Conservation (phyloP, 1,284 basidiomycete genomes). For the Somion occarium region DNA sequence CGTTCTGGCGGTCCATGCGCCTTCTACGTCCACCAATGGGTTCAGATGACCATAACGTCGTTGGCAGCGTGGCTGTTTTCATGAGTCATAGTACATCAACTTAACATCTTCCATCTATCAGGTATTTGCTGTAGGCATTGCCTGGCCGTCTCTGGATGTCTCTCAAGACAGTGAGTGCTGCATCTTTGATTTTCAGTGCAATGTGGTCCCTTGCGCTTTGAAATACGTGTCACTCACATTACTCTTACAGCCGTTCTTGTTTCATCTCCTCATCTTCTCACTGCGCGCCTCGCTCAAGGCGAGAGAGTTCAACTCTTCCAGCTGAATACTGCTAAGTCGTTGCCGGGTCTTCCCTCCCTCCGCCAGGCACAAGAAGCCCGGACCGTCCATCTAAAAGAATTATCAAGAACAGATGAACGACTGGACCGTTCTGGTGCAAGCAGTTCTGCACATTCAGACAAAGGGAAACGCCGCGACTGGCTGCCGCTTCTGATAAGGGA, state of each 20-base stretch:
- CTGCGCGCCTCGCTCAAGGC: conserved; percentile 47
- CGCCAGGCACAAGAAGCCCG: conserved; percentile 44
- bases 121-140: conserved; percentile 60
- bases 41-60: conserved; percentile 17
- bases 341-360: conserved; percentile 44
- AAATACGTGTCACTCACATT: conserved; percentile 6
- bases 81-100: conserved; percentile 13
- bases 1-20: not conserved
- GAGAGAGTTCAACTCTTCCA: conserved; percentile 43
- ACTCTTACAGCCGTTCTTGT: conserved; percentile 54
- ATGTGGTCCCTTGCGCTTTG: too few relatives aligned
- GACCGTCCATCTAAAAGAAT: conserved; percentile 48
- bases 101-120: conserved; percentile 22
- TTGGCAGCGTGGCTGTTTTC: too few relatives aligned
- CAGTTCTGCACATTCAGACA: conserved; percentile 19
- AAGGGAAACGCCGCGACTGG: conserved; percentile 55
- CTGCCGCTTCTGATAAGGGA: conserved; percentile 60
- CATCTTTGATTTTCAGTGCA: conserved; percentile 6
- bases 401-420: conserved; percentile 12
- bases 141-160: conserved; percentile 66
- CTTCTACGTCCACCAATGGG: conserved; percentile 2
- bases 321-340: conserved; percentile 38
- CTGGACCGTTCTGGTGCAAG: conserved; percentile 4
- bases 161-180: conserved; percentile 47
- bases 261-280: conserved; percentile 53